Evolutionary conservation across 2,329 filamentous ascomycete genomes (phyloP), one percentile per base, ranked within the genome.

Genomic region (Mycosphaerella sp.): DNA sequence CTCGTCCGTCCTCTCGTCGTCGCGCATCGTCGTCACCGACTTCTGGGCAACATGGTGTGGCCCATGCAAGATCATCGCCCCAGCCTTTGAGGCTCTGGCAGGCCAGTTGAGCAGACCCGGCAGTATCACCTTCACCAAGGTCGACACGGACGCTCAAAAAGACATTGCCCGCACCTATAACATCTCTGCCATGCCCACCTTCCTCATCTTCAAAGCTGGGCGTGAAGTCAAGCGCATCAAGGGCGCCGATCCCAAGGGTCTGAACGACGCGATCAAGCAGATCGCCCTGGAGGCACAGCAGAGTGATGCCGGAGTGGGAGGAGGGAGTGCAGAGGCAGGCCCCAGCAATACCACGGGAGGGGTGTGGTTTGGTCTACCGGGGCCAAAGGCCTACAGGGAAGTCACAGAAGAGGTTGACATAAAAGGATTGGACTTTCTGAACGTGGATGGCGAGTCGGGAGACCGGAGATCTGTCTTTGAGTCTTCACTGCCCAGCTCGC

Each of bases 1-100:
- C 63, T 78, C 76, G 62, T 71, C 73, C 28, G 71, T 93, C 54
- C 77, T 95, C 55, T 79, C 79, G 55, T 81, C 79, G 49, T 89
- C 87, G 30, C 81, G 80, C 59, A 81, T 95, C 53, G 87, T 97
- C 37, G 84, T 97, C 49, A 84, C 85, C 64, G 87, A 95, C 73
- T 96, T 96, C 77, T 91, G 87, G 64, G 88, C 89, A 64, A 84
- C 88, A 65, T 93, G 86, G 84, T 95, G 87, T 66, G 84, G 75
- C 30, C 86, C 89, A 64, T 95, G 89, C 79, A 86, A 88, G 63
- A 77, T 81, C 58, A 89, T 97, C 59, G 86, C 86, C 5, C 88
- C 90, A 14, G 71, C 89, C 56, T 96, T 88, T 73, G 87, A 93
- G 64, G 75, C 84, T 66, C 79, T 96, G 43, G 83, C 89, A 28